Evolutionary conservation across 306 rosid species (phyloP), one percentile per base, ranked within the genome.

Genomic region (Geum urbanum): DNA sequence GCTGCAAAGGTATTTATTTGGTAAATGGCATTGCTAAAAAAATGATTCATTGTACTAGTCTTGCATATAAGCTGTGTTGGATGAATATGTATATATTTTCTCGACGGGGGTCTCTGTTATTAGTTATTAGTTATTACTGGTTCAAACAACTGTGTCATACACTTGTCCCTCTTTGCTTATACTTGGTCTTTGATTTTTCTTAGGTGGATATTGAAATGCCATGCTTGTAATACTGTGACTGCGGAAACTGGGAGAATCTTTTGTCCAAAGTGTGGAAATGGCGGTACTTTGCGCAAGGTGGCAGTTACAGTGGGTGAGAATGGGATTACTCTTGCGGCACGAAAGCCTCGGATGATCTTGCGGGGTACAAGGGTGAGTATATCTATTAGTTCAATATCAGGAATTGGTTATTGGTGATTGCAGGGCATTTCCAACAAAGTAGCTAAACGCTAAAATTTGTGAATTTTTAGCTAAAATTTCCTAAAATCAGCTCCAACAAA

Each of bases 291-390:
- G 77, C 92, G 90, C 41, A 95, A 95, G 83, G 97, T 95, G 18
- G 99, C 99, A 47, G 99, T 95, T 77, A 95, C 96, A 46, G 97
- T 95, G 72, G 95, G 92, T 67, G 97, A 95, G 78, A 95, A 91
- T 79, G 99, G 97, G 76, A 69, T 91, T 77, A 76, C 86, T 66
- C 51, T 87, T 74, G 92, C 92, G 16, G 92, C 80, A 44, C 95
- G 91, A 49, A 83, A 84, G 58, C 96, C 97, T 9, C 83, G 91
- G 68, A 70, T 88, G 58, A 80, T 75, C 37, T 69, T 95, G 78
- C 97, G 92, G n/a, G 99, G 99, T 78, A 95, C 99, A 49, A 95
- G 88, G 82, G 99, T 91, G 74, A 86, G 83, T 70, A 10, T 66
- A 19, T 52, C 55, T 15, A 19, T 60, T 32, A 54, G 62, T 19